Base-by-base conservation (phyloP, 139 green algal genomes). In the Mesotaenium endlicherianum region DNA sequence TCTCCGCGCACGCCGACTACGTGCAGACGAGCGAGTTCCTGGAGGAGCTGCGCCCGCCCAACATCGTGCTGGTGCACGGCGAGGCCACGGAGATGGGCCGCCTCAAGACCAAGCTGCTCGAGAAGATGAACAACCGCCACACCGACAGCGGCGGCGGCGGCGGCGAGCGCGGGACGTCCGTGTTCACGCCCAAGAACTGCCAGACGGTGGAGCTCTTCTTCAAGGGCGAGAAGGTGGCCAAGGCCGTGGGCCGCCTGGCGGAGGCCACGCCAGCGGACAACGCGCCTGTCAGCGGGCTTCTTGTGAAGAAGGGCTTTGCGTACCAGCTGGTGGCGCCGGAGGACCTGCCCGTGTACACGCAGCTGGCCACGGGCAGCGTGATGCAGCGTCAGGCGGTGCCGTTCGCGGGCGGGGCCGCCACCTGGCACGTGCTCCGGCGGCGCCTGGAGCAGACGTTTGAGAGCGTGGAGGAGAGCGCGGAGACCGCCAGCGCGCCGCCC, bases 1-100 rank as follows among this genome's bases (percentile, higher is more conserved):
- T 99, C 91, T 96, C 92, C 8, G 96, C 96, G 16, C 96, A 99
- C 81, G 95, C 96, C 26, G 96, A 99, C 88, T 99, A 94, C 85
- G 86, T 93, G n/a, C 96, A 99, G 90, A 99, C 96, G 4, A 92
- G 89, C 26, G 89, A 92, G 36, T 99, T 99, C 84, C 72, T 99
- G 49, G 92, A 97, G 44, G 44, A 77, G 36, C 87, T 98, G 39
- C 75, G 79, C 42, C 95, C 95, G 17, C 91, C 92, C 0, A 92
- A 98, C 82, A 92, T 98, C 57, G 91, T 98, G 79, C 89, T 98
- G 69, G 97, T 99, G 42, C 96, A 99, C 83, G 96, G 96, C 1
- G 96, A 99, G 89, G 91, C 92, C 0, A 92, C 49, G 17, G 94
- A 97, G 84, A 97, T 97, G 94, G 86, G 68, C 41, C 87, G 93